phyloP scores from a whole-genome alignment of 2,329 filamentous ascomycete species.

The Cercospora sp. region DNA sequence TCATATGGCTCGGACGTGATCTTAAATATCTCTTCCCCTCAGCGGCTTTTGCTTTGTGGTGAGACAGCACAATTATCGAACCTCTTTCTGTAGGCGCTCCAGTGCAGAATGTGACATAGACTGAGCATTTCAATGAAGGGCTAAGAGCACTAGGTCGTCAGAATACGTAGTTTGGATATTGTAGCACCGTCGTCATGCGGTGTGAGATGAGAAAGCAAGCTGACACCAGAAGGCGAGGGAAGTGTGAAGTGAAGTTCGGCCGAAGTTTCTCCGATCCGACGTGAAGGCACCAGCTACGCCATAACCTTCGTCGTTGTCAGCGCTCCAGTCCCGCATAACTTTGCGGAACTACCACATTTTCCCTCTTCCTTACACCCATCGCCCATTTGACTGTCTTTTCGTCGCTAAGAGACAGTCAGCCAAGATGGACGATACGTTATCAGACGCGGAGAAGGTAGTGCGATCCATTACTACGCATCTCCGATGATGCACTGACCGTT shows the following conservation, averaged over 20 bases:
- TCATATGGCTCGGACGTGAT: no score
- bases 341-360: neutral
- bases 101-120: no score
- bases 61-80: no score
- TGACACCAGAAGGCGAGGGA: neutral
- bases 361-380: neutral
- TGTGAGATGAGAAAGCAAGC: neutral
- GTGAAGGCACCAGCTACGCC: conserved; percentile 5
- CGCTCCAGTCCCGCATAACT: neutral
- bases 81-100: no score
- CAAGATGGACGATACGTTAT: conserved; percentile 34
- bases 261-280: neutral
- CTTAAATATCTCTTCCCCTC: no score
- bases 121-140: no score
- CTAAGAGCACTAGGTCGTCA: no score
- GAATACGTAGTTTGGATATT: no score
- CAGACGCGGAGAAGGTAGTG: conserved; percentile 51
- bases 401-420: neutral
- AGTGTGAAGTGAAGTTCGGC: neutral
- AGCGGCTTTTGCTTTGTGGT: no score
- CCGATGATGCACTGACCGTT: conserved; percentile 2
- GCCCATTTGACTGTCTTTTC: neutral
- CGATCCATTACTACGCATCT: neutral
- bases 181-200: no score
- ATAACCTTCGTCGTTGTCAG: conserved; percentile 2